A percentile compares a stretch with the other conserved stretches of the same genome.
Conservation (phyloP, 176 grass and related monocot species). For the Typha latifolia region DNA sequence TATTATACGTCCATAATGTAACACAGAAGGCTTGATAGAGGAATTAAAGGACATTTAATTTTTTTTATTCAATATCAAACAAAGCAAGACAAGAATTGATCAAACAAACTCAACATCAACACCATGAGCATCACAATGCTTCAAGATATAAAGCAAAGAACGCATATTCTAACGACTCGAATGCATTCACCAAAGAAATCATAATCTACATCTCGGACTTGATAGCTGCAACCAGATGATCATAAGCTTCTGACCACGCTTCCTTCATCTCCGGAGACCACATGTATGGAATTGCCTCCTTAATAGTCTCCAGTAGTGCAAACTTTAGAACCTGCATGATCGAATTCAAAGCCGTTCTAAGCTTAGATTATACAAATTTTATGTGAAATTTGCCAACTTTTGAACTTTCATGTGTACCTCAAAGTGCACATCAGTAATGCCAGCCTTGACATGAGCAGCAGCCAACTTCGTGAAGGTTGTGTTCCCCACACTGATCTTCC, state of each 20-base stretch:
- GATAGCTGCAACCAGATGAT: too few species aligned
- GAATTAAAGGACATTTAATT: too few species aligned
- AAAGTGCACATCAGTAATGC: slow-evolving; percentile 18
- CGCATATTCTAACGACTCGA: too few species aligned
- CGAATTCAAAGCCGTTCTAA: too few species aligned
- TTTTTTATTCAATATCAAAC: neutral
- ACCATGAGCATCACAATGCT: neutral
- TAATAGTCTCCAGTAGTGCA: neutral
- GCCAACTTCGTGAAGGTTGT: slow-evolving; percentile 13
- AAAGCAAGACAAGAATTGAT: neutral
- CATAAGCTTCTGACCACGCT: too few species aligned
- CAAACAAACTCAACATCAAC: neutral
- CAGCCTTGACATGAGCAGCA: slow-evolving; percentile 13
- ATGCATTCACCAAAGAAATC: neutral
- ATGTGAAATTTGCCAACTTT: too few species aligned
- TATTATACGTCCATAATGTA: too few species aligned
- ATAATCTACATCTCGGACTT: too few species aligned
- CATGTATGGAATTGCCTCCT: neutral
- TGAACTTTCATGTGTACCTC: slow-evolving; percentile 2
- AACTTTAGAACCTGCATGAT: neutral
- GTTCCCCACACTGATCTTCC: neutral
- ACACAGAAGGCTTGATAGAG: too few species aligned
- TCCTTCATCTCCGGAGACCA: too few species aligned
- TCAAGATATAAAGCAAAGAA: neutral
- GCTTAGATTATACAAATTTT: neutral